Base-by-base conservation (phyloP, 1,139 yeast species). In the Hemisphaericaspora xylofermentans region DNA sequence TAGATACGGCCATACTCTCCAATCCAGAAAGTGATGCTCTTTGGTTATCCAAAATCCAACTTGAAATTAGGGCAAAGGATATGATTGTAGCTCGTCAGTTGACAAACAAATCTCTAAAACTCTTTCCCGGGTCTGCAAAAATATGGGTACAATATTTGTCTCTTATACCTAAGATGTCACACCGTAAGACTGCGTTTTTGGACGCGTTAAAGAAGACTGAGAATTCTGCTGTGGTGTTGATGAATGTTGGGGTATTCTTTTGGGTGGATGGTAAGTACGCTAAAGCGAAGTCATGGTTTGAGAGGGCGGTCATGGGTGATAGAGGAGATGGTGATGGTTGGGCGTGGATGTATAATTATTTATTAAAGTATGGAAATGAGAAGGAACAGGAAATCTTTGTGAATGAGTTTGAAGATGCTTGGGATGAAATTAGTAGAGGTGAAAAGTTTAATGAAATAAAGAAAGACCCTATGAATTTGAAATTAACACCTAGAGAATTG, bases 271-370 rank as follows among this genome's bases (percentile, higher is more conserved):
- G 86, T 0, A 87, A 86, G 50, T 62, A 71, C 31, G 62, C 74
- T 2, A 83, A 82, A 50, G 89, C 95, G 0, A 68, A 70, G 43
- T 72, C 81, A 13, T 91, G 96, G 93, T 78, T 89, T 49, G 84
- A 84, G 36, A 72, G 89, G 39, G 84, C 94, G 3, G 56, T 82
- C 15, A 43, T 35, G 10, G 67, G 69, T n/a, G 81, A 83, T 45
- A 59, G 66, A 1, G 65, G 62, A 13, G 75, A 71, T 56, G 98
- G 96, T 3, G 98, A 91, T 58, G 62, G 74, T 4, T 89, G 95
- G 88, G 78, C 79, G 0, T 84, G 91, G 86, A 60, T 74, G 38
- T 78, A 76, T 54, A 70, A 74, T 33, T 80, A 60, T 43, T 42
- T 48, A 26, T 38, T 42, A 6, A 58, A 53, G 21, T 51, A 58